Evolutionary conservation across 305 asterid genomes (phyloP), one percentile per base, ranked within the genome.

Genomic region (Caryopteris hybrid): DNA sequence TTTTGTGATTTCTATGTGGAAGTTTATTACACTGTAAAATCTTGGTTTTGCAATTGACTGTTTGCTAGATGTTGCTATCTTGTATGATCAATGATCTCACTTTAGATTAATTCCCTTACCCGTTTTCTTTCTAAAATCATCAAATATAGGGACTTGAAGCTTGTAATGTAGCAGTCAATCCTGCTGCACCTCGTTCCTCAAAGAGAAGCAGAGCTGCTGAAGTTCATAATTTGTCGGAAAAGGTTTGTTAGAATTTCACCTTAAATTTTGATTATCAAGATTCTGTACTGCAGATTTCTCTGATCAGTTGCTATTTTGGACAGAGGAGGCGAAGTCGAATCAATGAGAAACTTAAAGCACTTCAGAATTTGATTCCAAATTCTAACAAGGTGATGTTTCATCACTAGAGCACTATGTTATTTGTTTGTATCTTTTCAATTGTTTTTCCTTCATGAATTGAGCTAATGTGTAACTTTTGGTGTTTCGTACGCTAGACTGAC

Each of bases 301-400:
- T 58, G 51, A 39, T 79, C 52, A 66, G 33, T 48, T 13, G 58
- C 23, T 72, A 31, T 77, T 64, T 42, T 68, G 74, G 45, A 62
- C 92, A 95, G 99, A 89, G 96, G 89, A 86, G 99, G 81, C 83
- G 99, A 75, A 91, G 96, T 77, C 82, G 92, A 78, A 95, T 95
- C 77, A 95, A 95, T 20, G 98, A 95, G 85, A 95, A 95, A 66
- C 81, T 92, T 76, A 95, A 89, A 83, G 97, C 98, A 17, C 87
- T 92, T 78, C 99, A 91, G 85, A 95, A 77, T 64, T 79, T 95
- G 23, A 86, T 95, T 64, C 99, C 99, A 0, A 95, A 95, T 88
- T 89, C 99, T 57, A 92, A 87, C 80, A 95, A 89, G 79, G 98
- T 88, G 61, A 36, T 50, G 64, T 53, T 61, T 68, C 42, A 56